Base-by-base conservation (phyloP, 257 asterid species). In the Leptodermis oblonga region DNA sequence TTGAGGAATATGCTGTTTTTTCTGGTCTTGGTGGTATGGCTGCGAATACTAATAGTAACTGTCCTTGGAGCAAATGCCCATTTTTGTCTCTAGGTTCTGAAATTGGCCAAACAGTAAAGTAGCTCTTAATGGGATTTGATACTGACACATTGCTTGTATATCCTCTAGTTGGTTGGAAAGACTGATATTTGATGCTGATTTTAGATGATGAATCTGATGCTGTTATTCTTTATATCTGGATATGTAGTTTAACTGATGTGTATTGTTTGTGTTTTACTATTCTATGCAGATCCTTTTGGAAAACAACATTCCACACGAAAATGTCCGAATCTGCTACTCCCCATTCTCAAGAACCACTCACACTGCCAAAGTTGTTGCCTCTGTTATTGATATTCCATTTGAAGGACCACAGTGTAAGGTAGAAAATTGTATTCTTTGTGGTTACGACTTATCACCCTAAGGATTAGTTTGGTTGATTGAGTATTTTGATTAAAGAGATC, bases 261-360 rank as follows among this genome's bases (percentile, higher is more conserved):
- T 46, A 23, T 31, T 59, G 31, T 42, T 37, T 1, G 12, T n/a
- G 17, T 5, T 62, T 56, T 22, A n/a, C n/a, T n/a, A n/a, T n/a
- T n/a, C n/a, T n/a, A 4, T 80, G 77, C 83, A 93, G 96, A 89
- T 74, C 53, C 77, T 93, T 59, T 76, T 74, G 48, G 89, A 84
- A 62, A 83, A 81, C 71, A 70, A 73, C 14, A 71, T 81, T 31
- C 86, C 72, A 17, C 68, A 83, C 62, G 85, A 85, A 71, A 82
- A 86, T 71, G 90, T 93, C 46, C 80, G 99, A 39, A 88, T 93
- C 74, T 93, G 99, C 83, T 90, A 87, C 75, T 93, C 99, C 26
- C 99, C 97, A 30, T 93, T 93, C 81, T 81, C 97, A 55, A 93
- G 98, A 82, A 93, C 98, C 74, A 74, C 62, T 46, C 97, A 90